Base-by-base conservation (phyloP, 2,329 filamentous ascomycete genomes). In the Ceratocystis destructans region DNA sequence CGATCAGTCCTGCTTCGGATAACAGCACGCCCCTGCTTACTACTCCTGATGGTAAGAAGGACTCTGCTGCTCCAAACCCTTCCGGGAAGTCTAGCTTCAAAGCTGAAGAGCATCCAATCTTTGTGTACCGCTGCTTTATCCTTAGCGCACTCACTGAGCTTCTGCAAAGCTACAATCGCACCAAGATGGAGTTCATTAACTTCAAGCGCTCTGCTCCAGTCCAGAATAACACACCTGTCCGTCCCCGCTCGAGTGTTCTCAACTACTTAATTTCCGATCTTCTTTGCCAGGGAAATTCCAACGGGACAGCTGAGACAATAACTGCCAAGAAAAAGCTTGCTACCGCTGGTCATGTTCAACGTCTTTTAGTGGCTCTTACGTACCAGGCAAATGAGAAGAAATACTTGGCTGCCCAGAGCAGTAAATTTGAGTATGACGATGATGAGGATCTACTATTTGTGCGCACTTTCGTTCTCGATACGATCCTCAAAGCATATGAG, bases 171-270 rank as follows among this genome's bases (percentile, higher is more conserved):
- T 99, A 97, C 77, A 96, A 91, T 71, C 86, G 91, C 65, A 90
- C 91, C 7, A 99, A 99, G 80, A 85, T 99, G 55, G 95, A 99
- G 74, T 97, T 99, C 74, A 96, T 99, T 79, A 97, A 96, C 75
- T 99, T 96, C 78, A 97, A 95, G 70, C 87, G 93, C 68, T 96
- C 92, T 73, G 89, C 91, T 65, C 90, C 93, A 61, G 82, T 90
- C 57, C 87, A 90, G 71, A 87, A 87, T 10, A 86, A 85, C 65
- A 97, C 94, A 1, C 94, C 94, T 4, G 92, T 95, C 17, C 97
- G 97, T 75, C 94, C 94, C 66, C 86, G 94, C 50, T 92, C 93
- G 10, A 91, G 89, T 69, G 88, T 97, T 55, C 79, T 99, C 69
- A 96, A 97, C 74, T 99, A 99, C 72, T 81, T 99, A 45, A 83